Base-by-base conservation (phyloP, 805 yeast genomes). In the Starmerella lactis-condensi region DNA sequence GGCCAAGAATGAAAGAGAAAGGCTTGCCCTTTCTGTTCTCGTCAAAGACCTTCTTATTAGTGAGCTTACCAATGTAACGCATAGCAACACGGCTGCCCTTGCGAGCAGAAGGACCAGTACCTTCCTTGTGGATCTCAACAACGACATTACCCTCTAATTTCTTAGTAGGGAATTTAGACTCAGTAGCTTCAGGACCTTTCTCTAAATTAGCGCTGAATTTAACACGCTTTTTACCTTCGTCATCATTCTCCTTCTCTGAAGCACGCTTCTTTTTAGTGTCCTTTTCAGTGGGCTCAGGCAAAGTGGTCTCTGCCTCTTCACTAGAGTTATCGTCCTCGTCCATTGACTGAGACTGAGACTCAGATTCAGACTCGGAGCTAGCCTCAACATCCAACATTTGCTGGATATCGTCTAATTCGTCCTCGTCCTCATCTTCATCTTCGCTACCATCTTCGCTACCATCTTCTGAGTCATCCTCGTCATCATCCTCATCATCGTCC, bases 21-120 rank as follows among this genome's bases (percentile, higher is more conserved):
- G 99, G 98, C 65, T 81, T 85, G 50, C 99, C 99, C 43, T 74
- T 67, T 46, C 93, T 81, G 72, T 89, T 89, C 60, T 85, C 83
- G 68, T 89, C 99, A 45, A 89, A 89, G 30, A 78, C 82, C 57
- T 79, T 79, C 47, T 96, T 98, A 62, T 83, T 82, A 64, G 77
- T 75, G 57, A 89, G 72, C 65, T 89, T 91, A 55, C 98, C 98
- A 47, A 89, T 77, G 70, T 89, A 89, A 65, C 98, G 73, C 60
- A 89, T 83, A 54, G 93, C 91, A 43, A 89, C 93, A 56, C 69
- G 79, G 62, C 77, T 68, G 39, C 93, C 92, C 47, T 67, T 63
- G 65, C 82, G 83, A 53, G 92, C 93, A 41, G 64, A 63, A 47
- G 79, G 72, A 39, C 98, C 99, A 37, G 70, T 68, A 51, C 98